A percentile compares a stretch with the other conserved stretches of the same genome.
phyloP scores from a whole-genome alignment of 2,329 filamentous ascomycete species.

The Microascus cirrosus region DNA sequence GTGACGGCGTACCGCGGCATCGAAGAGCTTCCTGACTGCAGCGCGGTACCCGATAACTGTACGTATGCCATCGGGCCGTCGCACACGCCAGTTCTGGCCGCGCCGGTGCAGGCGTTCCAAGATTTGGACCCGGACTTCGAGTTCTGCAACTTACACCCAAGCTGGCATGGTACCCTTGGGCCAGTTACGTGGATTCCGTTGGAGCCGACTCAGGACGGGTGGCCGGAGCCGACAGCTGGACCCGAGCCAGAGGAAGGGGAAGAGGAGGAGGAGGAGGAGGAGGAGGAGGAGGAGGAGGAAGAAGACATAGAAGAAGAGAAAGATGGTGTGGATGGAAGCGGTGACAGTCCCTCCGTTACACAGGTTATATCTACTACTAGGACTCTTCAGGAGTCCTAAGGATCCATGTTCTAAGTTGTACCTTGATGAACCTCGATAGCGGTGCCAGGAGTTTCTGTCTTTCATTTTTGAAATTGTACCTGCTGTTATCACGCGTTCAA shows the following conservation, averaged over 20 bases:
- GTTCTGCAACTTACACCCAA: slow-evolving; percentile 2
- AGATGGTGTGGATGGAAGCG: not conserved
- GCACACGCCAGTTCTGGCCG: not conserved
- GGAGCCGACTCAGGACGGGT: slow-evolving; percentile 1
- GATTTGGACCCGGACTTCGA: slow-evolving; percentile 1
- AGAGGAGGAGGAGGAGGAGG: not conserved
- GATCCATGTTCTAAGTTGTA: not conserved
- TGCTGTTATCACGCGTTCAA: too few relatives aligned
- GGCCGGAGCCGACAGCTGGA: not conserved
- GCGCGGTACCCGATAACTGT: not conserved
- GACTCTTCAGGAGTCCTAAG: not conserved
- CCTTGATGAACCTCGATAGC: too few relatives aligned
- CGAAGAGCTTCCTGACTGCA: not conserved
- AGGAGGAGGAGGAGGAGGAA: not conserved
- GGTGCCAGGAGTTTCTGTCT: too few relatives aligned
- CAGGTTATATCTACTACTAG: not conserved
- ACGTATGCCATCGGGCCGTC: not conserved
- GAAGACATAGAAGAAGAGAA: not conserved
- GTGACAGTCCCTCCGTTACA: too few relatives aligned
- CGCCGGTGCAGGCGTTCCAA: not conserved
- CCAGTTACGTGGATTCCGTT: not conserved
- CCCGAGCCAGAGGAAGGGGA: not conserved
- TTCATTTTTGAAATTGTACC: too few relatives aligned
- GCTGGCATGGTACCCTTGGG: not conserved
- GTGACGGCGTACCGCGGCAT: slow-evolving; percentile 1